These are phyloP conservation scores for Oryza meridionalis DNA, from an alignment of 176 grass and related monocot species.

Conservation along the genomic window DNA sequence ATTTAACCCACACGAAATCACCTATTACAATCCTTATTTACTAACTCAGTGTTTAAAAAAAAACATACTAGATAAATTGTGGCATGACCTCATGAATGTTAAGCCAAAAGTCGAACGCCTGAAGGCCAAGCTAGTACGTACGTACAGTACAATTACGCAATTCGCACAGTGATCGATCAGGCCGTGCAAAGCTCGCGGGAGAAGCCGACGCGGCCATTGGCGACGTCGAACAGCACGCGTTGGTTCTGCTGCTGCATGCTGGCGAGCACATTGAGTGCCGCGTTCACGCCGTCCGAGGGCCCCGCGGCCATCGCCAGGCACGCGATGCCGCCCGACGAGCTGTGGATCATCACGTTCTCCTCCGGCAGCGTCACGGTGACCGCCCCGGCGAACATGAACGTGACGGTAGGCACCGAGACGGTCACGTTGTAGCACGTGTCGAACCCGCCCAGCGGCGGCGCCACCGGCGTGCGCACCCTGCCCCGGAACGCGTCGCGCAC, in stretches of 20 bases:
- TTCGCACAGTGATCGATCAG: not conserved
- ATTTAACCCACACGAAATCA: not conserved
- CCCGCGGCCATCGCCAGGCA: conserved; percentile 81
- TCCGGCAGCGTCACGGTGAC: conserved; percentile 64
- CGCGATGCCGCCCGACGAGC: conserved; percentile 53
- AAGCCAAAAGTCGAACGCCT: not conserved
- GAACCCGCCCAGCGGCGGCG: conserved; percentile 64
- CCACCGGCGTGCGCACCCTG: conserved; percentile 40
- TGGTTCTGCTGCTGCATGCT: conserved; percentile 97
- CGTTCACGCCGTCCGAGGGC: conserved; percentile 51
- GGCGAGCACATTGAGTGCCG: conserved; percentile 75
- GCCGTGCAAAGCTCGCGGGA: conserved; percentile 67
- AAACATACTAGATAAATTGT: not conserved
- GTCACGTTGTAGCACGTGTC: conserved; percentile 83
- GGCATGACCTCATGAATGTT: not conserved
- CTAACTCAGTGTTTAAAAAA: not conserved
- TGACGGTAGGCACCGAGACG: conserved; percentile 37
- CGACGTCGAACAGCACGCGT: conserved; percentile 73
- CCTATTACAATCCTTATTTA: not conserved
- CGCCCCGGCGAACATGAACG: conserved; percentile 50
- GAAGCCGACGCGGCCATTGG: conserved; percentile 65
- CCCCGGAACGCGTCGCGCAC: conserved; percentile 74
- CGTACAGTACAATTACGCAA: not conserved
- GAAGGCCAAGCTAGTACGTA: not conserved
- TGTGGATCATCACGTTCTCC: conserved; percentile 82